Evolutionary conservation across 1,284 basidiomycete genomes (phyloP).

Genomic region (Tilletia indica): DNA sequence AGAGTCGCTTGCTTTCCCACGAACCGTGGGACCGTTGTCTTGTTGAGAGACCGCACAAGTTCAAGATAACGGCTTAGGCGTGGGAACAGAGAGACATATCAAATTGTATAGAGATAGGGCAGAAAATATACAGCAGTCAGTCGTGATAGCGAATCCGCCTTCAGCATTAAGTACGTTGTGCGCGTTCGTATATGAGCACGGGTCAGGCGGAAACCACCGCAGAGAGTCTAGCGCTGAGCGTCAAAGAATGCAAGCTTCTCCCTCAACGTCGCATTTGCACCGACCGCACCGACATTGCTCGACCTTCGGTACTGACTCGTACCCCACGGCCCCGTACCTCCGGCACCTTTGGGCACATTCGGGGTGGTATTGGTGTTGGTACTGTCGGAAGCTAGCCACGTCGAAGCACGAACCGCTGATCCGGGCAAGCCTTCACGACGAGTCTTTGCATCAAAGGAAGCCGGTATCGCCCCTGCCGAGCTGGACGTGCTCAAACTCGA

Average conservation of each 20-base stretch:
- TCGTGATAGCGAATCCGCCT: too few species aligned
- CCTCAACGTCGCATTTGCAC: slow-evolving; percentile 5
- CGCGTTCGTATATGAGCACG: too few species aligned
- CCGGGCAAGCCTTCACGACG: slow-evolving; percentile 5
- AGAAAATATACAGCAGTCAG: too few species aligned
- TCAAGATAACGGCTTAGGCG: too few species aligned
- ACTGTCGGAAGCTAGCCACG: slow-evolving; percentile 10
- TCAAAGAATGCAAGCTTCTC: slow-evolving; percentile 17
- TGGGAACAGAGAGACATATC: too few species aligned
- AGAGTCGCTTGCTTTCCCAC: too few species aligned
- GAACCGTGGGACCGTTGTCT: too few species aligned
- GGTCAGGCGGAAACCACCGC: too few species aligned
- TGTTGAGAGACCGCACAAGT: too few species aligned
- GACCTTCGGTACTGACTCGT: slow-evolving; percentile 1
- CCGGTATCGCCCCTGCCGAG: neutral
- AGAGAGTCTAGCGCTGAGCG: neutral
- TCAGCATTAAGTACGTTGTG: too few species aligned
- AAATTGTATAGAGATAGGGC: too few species aligned
- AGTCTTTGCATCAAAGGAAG: neutral
- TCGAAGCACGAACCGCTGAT: neutral
- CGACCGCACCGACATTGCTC: slow-evolving; percentile 4
- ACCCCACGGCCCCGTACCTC: neutral
- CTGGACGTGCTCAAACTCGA: neutral
- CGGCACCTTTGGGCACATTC: too few species aligned
- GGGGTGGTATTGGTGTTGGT: neutral